Evolutionary conservation across 345 rosid species (phyloP), one percentile per base, ranked within the genome.

Genomic region (Camelina neglecta): DNA sequence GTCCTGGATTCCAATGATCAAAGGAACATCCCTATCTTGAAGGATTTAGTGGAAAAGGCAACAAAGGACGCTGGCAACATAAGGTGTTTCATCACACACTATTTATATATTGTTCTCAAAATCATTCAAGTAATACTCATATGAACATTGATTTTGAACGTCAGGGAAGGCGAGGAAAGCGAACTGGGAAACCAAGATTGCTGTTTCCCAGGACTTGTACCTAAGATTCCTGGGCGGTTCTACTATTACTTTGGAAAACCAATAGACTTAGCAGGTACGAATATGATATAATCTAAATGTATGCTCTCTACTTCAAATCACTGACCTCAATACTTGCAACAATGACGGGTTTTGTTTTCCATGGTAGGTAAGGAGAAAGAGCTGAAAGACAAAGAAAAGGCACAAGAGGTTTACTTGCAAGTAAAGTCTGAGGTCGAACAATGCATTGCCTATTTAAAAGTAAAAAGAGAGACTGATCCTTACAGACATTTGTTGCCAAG

Each of bases 161-260:
- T 18, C 49, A 93, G 97, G 86, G 69, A 65, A 57, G 83, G 76
- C 38, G 80, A 78, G 3, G 45, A 55, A 8, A 89, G 88, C 16
- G 94, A 89, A 71, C 77, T 88, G 45, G 88, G 83, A 67, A 81
- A 86, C 65, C 93, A 88, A 76, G 82, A 79, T 23, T 42, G 77
- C 24, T 84, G 87, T 81, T 6, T 83, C 1, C 93, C 93, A 49
- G 81, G 85, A 35, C 23, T 86, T 54, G 7, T 80, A 72, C 98
- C 98, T 55, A 93, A 87, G 76, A 50, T 89, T 60, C 98, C 98
- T 0, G 97, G 97, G 38, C 80, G 88, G 53, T 86, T 88, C 64
- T 93, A 93, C 81, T 91, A 67, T 68, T 81, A 83, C 66, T 93
- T 91, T 8, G 94, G 93, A 20, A 91, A 87, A 74, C 93, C 98